A percentile compares a stretch with the other conserved stretches of the same genome.
phyloP scores from a whole-genome alignment of 2,329 filamentous ascomycete genomes.

The Colletotrichum plurivorum region DNA sequence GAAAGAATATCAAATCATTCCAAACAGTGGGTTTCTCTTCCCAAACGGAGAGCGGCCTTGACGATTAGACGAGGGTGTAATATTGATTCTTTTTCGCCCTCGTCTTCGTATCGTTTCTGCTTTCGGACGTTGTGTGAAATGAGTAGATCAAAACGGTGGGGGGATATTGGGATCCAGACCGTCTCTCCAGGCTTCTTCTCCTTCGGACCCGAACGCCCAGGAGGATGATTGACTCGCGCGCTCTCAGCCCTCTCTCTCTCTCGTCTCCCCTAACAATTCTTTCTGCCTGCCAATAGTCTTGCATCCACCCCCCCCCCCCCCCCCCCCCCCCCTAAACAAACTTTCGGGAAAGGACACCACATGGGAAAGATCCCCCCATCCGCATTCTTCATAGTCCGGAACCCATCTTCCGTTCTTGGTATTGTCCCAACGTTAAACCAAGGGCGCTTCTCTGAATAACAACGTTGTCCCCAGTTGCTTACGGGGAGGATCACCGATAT shows the following conservation, averaged over 20 bases:
- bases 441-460: too few relatives aligned
- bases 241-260: background rate
- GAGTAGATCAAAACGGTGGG: too few relatives aligned
- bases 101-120: background rate
- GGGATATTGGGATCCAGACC: background rate
- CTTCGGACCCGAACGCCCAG: background rate
- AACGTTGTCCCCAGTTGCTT: too few relatives aligned
- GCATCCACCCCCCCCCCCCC: background rate
- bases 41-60: too few relatives aligned
- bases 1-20: too few relatives aligned
- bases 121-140: background rate
- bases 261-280: background rate
- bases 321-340: background rate
- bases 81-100: too few relatives aligned
- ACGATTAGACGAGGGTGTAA: too few relatives aligned
- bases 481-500: too few relatives aligned
- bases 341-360: background rate
- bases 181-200: background rate
- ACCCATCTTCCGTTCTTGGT: too few relatives aligned
- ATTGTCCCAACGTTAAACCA: too few relatives aligned
- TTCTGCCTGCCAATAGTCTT: background rate
- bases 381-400: too few relatives aligned
- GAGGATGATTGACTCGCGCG: background rate
- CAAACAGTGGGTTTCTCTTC: too few relatives aligned
- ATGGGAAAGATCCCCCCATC: background rate